Evolutionary conservation across 2,329 filamentous ascomycete species (phyloP).

Genomic region (Grosmannia serpens): DNA sequence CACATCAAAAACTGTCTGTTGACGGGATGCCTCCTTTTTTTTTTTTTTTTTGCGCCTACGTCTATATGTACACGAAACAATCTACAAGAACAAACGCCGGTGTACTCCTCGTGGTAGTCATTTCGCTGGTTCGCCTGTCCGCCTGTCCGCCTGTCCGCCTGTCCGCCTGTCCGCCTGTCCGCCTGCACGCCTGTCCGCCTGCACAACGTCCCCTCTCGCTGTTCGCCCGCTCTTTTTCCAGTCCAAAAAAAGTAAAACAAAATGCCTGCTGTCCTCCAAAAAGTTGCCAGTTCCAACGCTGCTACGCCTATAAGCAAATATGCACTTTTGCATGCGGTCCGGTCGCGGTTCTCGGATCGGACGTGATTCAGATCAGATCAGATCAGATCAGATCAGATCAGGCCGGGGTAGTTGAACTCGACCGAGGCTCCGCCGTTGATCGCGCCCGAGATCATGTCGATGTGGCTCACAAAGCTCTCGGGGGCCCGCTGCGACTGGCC

Average conservation of each 20-base stretch:
- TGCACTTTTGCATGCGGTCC: no score
- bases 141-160: not conserved
- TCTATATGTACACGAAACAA: not conserved
- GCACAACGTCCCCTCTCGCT: no score
- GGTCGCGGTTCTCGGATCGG: no score
- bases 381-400: not conserved
- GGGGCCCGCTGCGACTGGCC: conserved; percentile 12
- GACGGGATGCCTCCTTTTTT: no score
- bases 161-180: no score
- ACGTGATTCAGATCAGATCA: not conserved
- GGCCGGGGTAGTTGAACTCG: not conserved
- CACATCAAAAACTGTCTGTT: no score
- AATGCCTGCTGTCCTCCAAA: not conserved
- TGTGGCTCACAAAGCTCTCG: conserved; percentile 28
- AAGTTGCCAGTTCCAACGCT: no score
- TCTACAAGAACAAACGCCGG: not conserved
- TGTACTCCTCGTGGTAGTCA: not conserved
- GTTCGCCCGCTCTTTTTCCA: no score
- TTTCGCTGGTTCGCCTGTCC: not conserved
- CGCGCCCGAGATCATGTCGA: conserved; percentile 33
- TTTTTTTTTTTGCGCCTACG: no score
- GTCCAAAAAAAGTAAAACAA: not conserved
- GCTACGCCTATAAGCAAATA: no score
- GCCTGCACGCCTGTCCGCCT: no score
- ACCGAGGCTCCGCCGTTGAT: conserved; percentile 3